Conservation (phyloP, 805 yeast genomes). For the Kodamaea jinghongensis region DNA sequence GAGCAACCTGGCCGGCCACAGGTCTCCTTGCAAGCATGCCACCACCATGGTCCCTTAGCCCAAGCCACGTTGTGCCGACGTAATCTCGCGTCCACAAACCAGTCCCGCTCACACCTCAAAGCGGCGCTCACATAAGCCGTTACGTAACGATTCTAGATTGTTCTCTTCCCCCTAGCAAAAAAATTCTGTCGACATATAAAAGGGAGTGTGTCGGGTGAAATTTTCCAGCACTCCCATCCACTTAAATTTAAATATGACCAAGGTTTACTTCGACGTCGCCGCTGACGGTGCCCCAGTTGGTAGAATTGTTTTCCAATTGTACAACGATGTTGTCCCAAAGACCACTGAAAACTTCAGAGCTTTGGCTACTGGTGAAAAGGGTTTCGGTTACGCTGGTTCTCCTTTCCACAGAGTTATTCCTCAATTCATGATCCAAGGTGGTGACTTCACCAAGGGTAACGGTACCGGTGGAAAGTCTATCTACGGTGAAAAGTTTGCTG, state of each 20-base stretch:
- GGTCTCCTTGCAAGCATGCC: no score
- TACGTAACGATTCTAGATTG: conserved; percentile 2
- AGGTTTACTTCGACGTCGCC: conserved; percentile 80
- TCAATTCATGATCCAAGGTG: conserved; percentile 49
- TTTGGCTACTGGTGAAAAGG: conserved; percentile 60
- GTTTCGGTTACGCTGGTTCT: conserved; percentile 44
- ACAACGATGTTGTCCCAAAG: conserved; percentile 90
- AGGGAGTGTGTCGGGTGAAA: conserved; percentile 2
- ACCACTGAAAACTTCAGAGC: conserved; percentile 97
- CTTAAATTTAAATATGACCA: conserved; percentile 43
- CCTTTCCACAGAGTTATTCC: conserved; percentile 50
- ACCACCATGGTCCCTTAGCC: no score
- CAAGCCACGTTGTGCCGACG: neutral
- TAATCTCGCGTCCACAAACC: conserved; percentile 1
- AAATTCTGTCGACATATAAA: conserved; percentile 1
- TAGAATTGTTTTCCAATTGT: conserved; percentile 81
- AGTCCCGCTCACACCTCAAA: neutral
- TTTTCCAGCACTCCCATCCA: conserved; percentile 3
- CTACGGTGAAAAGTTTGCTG: conserved; percentile 71
- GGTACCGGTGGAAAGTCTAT: conserved; percentile 48
- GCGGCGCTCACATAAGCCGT: conserved; percentile 1
- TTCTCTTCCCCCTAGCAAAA: conserved; percentile 5
- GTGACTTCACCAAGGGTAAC: conserved; percentile 46
- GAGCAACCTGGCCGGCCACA: no score
- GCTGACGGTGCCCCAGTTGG: conserved; percentile 70